phyloP scores from a whole-genome alignment of 2,329 filamentous ascomycete genomes.

The Aotearoamyces nothofagi region DNA sequence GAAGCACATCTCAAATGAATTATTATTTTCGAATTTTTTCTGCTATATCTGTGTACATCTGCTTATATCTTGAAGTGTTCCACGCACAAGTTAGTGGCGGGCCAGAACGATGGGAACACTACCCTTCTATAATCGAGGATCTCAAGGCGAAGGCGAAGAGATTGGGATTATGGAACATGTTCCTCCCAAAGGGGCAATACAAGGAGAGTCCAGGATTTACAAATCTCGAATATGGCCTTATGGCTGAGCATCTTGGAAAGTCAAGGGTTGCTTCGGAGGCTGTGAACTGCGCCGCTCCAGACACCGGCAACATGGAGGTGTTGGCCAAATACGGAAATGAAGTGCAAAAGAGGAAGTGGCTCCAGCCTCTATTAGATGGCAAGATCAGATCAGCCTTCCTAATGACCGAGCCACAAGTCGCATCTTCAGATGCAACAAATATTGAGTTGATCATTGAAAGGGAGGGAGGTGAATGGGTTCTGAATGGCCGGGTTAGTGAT shows the following conservation, averaged over 20 bases:
- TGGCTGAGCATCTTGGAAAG: slow-evolving; percentile 87
- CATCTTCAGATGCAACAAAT: slow-evolving; percentile 78
- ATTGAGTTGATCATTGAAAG: slow-evolving; percentile 65
- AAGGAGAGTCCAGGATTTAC: slow-evolving; percentile 80
- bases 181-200: slow-evolving; percentile 84
- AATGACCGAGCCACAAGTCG: slow-evolving; percentile 79
- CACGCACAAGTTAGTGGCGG: slow-evolving; percentile 64
- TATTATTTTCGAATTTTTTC: too few species aligned
- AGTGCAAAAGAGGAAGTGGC: slow-evolving; percentile 67
- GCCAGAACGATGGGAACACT: slow-evolving; percentile 55
- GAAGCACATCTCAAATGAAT: too few species aligned
- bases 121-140: slow-evolving; percentile 69
- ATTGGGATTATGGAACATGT: slow-evolving; percentile 93
- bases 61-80: slow-evolving; percentile 33
- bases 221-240: slow-evolving; percentile 87
- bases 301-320: slow-evolving; percentile 89
- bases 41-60: background rate
- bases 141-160: slow-evolving; percentile 69
- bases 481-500: slow-evolving; percentile 64
- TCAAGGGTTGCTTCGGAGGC: slow-evolving; percentile 66
- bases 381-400: slow-evolving; percentile 75
- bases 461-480: slow-evolving; percentile 72
- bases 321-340: slow-evolving; percentile 76
- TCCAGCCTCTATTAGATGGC: slow-evolving; percentile 62
- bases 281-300: slow-evolving; percentile 73